Evolutionary conservation across 2,329 filamentous ascomycete species (phyloP), one percentile per base, ranked within the genome.

Genomic region (Botryotinia narcissicola): DNA sequence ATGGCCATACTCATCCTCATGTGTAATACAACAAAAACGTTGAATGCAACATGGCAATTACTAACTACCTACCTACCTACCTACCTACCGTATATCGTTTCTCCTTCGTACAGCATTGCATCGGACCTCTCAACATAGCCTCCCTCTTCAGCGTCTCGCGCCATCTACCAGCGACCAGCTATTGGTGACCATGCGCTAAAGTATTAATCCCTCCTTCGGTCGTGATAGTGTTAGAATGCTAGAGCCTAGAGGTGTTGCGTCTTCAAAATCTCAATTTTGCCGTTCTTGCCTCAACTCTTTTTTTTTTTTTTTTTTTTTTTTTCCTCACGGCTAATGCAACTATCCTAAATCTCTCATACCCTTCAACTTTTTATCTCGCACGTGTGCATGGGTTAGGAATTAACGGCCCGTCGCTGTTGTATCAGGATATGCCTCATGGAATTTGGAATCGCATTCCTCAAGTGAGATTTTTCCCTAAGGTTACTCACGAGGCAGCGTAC

Each of bases 91-190:
- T 54, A 51, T 51, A 35, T 22, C 63, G 5, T 37, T 7, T 46
- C 44, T 37, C 22, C 44, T 66, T 7, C 40, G n/a, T 29, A 64
- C 61, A 63, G 22, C 64, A 67, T 67, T 16, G 25, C 46, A 67
- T 67, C 64, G 64, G 46, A 40, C 64, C 64, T 29, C 29, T 40
- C 64, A 54, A 67, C 35, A 67, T 40, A 40, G 64, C 64, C 22
- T 25, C 44, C 29, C 42, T 12, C 40, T 18, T 48, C 62, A 61
- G 22, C 35, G 22, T 37, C 60, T 40, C 35, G 60, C 35, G 60
- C 60, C 35, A 62, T 62, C 48, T 62, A 0, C 60, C 25, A 62
- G 35, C 60, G 35, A 62, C 35, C 59, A 25, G 59, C 10, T 61
- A 3, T 14, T 20, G 32, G 32, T 29, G 60, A 62, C 35, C 60